Conservation (phyloP, 768 basidiomycete genomes). For the Pleurotus cornucopiae region DNA sequence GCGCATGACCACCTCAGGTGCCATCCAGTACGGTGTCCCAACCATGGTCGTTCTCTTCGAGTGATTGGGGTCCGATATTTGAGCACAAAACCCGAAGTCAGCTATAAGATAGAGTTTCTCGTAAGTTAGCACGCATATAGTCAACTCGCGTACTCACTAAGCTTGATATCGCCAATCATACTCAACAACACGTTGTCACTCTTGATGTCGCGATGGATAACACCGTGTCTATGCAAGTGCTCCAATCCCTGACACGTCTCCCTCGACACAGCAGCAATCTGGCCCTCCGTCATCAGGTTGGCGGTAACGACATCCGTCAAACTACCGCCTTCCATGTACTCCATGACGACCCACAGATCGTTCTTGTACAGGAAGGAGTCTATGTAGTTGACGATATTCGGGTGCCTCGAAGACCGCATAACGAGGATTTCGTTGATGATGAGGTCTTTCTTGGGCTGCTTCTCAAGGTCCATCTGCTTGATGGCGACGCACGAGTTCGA, state of each 20-base stretch:
- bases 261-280: constrained; percentile 93
- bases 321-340: constrained; percentile 97
- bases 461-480: constrained; percentile 99
- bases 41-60: constrained; percentile 98
- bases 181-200: constrained; percentile 94
- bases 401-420: constrained; percentile 94
- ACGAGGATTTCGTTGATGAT: constrained; percentile 99
- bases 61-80: constrained; percentile 85
- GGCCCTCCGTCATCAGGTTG: constrained; percentile 96
- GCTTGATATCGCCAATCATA: constrained; percentile 93
- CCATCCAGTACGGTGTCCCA: constrained; percentile 99
- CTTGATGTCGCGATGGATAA: constrained; percentile 99
- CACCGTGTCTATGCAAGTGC: constrained; percentile 92
- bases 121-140: constrained; percentile 1
- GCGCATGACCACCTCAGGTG: constrained; percentile 94
- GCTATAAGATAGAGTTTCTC: constrained; percentile 40
- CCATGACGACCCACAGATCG: constrained; percentile 99
- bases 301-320: constrained; percentile 95
- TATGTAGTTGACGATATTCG: constrained; percentile 99
- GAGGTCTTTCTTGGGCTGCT: constrained; percentile 98
- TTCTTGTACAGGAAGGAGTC: constrained; percentile 98
- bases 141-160: constrained; percentile 61
- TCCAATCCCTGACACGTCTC: constrained; percentile 92
- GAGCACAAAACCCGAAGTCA: constrained; percentile 98
- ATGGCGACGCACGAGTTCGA: constrained; percentile 94